A percentile compares a stretch with the other conserved stretches of the same genome.
Conservation (phyloP, 75 land plant genomes). For the Gnetum montanum region DNA sequence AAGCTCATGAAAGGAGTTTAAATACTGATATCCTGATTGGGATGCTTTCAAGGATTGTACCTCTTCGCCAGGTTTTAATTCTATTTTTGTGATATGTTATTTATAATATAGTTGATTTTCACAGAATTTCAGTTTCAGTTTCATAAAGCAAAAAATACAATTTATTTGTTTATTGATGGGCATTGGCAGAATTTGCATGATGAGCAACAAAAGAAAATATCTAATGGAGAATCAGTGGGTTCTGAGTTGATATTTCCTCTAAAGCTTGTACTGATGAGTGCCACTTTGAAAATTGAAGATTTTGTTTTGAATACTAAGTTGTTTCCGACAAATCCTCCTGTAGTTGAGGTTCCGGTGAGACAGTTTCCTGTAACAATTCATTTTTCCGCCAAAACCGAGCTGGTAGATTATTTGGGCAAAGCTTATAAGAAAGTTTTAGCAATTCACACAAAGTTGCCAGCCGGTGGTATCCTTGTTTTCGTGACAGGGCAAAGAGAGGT, state of each 20-base stretch:
- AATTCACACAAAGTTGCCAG: conserved; percentile 85
- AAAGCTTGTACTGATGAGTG: conserved; percentile 96
- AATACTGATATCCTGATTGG: conserved; percentile 98
- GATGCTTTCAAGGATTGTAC: conserved; percentile 82
- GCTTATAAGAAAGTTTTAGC: conserved; percentile 84
- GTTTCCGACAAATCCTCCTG: conserved; percentile 67
- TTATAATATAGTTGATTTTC: background rate
- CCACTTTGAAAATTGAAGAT: conserved; percentile 89
- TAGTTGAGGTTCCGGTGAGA: conserved; percentile 77
- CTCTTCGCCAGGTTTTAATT: conserved; percentile 67
- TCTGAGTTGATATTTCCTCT: conserved; percentile 42
- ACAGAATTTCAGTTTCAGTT: background rate
- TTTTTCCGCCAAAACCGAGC: conserved; percentile 80
- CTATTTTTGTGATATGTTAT: background rate
- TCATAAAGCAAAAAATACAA: background rate
- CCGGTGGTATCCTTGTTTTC: conserved; percentile 97
- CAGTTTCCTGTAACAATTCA: conserved; percentile 90
- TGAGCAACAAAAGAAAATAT: conserved; percentile 40
- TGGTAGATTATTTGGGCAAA: conserved; percentile 75
- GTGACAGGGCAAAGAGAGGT: conserved; percentile 97
- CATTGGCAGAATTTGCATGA: conserved; percentile 46
- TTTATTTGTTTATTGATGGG: background rate
- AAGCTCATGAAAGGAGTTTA: conserved; percentile 97
- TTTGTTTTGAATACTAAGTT: conserved; percentile 58
- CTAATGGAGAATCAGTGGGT: conserved; percentile 22